Base-by-base conservation (phyloP, 148 eudicot species). In the Diospyros kaki region DNA sequence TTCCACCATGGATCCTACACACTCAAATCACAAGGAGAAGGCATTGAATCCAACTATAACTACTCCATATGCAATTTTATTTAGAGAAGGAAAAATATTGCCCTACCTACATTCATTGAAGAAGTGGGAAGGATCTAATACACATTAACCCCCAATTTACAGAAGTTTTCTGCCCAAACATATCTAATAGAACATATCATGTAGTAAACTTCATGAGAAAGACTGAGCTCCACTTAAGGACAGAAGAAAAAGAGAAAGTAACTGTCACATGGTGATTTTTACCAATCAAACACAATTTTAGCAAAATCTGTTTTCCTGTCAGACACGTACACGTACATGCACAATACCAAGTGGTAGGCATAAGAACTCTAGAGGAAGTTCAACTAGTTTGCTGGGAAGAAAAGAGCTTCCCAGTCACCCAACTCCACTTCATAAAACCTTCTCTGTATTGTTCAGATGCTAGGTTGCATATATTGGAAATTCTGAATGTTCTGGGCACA, bases 1-100 rank as follows among this genome's bases (percentile, higher is more conserved):
- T 95, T 95, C 99, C 99, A 95, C 99, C 97, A 95, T 15, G 99
- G 99, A 88, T 95, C 99, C 99, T 95, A 83, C 66, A 81, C 13
- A 28, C 28, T 28, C 28, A 28, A 28, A 28, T 28, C 28, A 28
- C 28, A 28, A 28, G 28, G 28, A 28, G 28, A 28, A 28, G 28
- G 28, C 28, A 28, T 28, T 28, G 28, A 28, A 28, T 28, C 28
- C 28, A 28, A 28, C 28, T 28, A 28, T 28, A 28, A 28, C 28
- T 28, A 28, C 28, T 13, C 11, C 56, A 9, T 2, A 53, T 13
- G 2, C 11, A 2, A 7, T 53, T 53, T 53, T 7, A 6, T 7
- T 2, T 6, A 6, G 12, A 53, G 11, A 53, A 9, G 9, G 56
- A 7, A 53, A 53, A 6, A 53, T 9, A 53, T 53, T 53, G 11